Evolutionary conservation across 345 rosid species (phyloP), one percentile per base, ranked within the genome.

Genomic region (Balakata baccata): DNA sequence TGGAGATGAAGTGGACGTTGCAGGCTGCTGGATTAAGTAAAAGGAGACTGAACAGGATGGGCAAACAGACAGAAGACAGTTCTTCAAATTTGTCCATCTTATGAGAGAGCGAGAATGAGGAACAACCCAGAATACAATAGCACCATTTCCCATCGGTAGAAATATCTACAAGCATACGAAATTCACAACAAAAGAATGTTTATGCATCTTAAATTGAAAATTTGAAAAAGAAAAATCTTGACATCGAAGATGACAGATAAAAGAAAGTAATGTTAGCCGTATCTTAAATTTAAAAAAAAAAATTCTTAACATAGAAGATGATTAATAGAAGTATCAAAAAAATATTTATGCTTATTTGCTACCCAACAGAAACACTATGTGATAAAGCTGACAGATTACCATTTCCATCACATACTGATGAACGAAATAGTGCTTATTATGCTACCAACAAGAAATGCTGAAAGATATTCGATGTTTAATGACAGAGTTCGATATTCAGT

Each of bases 91-190:
- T 6, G 87, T 72, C 97, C 98, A 91, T 84, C 88, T 88, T 14
- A 91, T 74, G 14, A 80, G 69, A 10, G 83, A 83, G 63, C 82
- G 74, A 61, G 84, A 79, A 77, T 74, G 77, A 43, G 90, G 96
- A 78, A 86, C 79, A 61, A 93, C 98, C 94, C 91, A 93, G 52
- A 93, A 81, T 2, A 91, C 90, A 37, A 93, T 83, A 91, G 80
- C 94, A 93, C 97, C 96, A 91, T 74, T 75, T 87, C 72, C 96
- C 97, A 86, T 93, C 97, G 0, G 96, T 91, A 20, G 98, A 88
- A 72, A 93, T 83, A 89, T 93, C 98, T 93, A 81, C 50, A 62
- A 54, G 16, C 70, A 73, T 59, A 76, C 66, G 43, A 51, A 56
- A 37, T 37, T n/a, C 66, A 62, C 3, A 37, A 37, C 25, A 59